A percentile compares a stretch with the other conserved stretches of the same genome.
These are phyloP conservation scores for Colletotrichum trifolii DNA, from an alignment of 2,329 filamentous ascomycete genomes.

Conservation along the genomic window DNA sequence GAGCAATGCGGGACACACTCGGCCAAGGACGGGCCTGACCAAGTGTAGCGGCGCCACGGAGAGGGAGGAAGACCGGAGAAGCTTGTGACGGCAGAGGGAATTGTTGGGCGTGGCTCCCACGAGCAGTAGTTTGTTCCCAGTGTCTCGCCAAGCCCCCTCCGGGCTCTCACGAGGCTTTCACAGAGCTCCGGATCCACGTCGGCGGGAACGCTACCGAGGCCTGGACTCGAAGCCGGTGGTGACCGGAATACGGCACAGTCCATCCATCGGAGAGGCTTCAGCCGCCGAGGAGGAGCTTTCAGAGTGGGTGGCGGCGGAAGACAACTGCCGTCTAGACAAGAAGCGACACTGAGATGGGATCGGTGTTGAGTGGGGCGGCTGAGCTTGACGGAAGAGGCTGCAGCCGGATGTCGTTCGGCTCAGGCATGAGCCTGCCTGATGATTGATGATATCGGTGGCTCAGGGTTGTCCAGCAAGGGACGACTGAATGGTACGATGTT, in stretches of 20 bases:
- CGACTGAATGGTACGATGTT: no score
- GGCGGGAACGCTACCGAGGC: not conserved
- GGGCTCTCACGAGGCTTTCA: not conserved
- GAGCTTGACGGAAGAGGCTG: no score
- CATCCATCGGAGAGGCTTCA: not conserved
- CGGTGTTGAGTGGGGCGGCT: no score
- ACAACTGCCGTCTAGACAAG: no score
- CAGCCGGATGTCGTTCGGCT: no score
- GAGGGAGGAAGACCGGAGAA: not conserved
- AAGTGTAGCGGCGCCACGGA: conserved; percentile 20
- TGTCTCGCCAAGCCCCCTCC: not conserved
- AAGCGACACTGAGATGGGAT: no score
- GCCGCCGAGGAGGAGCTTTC: no score
- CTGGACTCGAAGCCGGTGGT: conserved; percentile 9
- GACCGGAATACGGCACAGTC: conserved; percentile 3
- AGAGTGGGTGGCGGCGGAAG: no score
- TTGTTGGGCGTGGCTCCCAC: not conserved
- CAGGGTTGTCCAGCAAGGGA: no score
- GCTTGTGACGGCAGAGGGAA: not conserved
- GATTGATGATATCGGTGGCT: no score
- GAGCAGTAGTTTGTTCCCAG: not conserved
- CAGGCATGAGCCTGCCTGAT: no score
- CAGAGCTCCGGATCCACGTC: not conserved
- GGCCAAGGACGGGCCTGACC: conserved; percentile 13
- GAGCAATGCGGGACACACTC: not conserved